Conservation (phyloP, 2,329 filamentous ascomycete species). For the Atkinsonella texensis region DNA sequence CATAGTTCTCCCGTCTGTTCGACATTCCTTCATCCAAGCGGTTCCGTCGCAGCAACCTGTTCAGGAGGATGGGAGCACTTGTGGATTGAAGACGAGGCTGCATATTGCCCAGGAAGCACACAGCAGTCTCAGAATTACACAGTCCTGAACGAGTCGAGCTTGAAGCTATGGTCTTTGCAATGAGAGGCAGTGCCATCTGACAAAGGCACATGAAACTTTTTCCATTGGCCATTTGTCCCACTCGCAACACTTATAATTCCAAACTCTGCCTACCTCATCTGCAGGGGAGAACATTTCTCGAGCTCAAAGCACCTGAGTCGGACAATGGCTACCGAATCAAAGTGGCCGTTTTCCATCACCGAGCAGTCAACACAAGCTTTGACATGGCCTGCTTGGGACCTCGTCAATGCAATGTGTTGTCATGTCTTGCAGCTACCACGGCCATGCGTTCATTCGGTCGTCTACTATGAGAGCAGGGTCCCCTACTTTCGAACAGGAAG, state of each 20-base stretch:
- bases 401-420: no score
- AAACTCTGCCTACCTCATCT: no score
- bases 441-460: no score
- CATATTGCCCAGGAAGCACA: background rate
- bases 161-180: conserved; percentile 7
- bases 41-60: conserved; percentile 44
- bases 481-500: no score
- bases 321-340: no score
- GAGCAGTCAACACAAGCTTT: no score
- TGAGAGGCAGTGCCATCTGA: background rate
- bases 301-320: no score
- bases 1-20: conserved; percentile 37
- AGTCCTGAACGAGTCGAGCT: conserved; percentile 6
- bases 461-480: no score
- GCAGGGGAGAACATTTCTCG: no score
- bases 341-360: no score
- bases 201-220: background rate
- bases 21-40: conserved; percentile 38
- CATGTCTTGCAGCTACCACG: no score
- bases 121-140: background rate
- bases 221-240: background rate
- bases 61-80: conserved; percentile 39
- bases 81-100: background rate
- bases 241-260: background rate
- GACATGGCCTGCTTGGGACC: no score